These are phyloP conservation scores for Colletotrichum tropicale DNA, from an alignment of 2,329 filamentous ascomycete genomes.

Conservation along the genomic window DNA sequence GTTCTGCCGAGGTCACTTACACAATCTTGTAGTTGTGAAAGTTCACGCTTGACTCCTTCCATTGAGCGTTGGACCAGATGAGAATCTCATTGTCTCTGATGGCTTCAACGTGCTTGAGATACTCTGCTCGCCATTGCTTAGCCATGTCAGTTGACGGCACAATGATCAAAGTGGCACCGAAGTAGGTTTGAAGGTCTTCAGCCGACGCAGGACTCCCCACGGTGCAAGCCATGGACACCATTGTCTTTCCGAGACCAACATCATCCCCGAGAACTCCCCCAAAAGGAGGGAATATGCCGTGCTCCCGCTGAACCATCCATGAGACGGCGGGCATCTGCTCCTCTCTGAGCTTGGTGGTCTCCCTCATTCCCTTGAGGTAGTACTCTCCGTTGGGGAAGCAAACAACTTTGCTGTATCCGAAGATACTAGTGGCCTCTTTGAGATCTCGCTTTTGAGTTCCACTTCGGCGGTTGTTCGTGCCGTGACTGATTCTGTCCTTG, in stretches of 20 bases:
- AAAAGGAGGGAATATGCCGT: constrained; percentile 34
- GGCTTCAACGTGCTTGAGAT: not conserved
- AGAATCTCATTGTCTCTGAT: not conserved
- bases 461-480: too few species aligned
- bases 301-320: constrained; percentile 60
- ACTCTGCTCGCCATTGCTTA: not conserved
- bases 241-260: constrained; percentile 71
- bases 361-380: too few species aligned
- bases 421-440: too few species aligned
- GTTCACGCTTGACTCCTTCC: too few species aligned
- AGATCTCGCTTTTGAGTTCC: too few species aligned
- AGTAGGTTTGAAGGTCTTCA: constrained; percentile 39
- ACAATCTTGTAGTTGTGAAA: too few species aligned
- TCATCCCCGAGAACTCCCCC: constrained; percentile 66
- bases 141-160: constrained; percentile 27
- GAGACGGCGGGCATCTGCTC: constrained; percentile 52
- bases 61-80: not conserved
- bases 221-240: constrained; percentile 46
- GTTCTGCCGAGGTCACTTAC: too few species aligned
- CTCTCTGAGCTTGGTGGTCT: not conserved
- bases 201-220: constrained; percentile 35
- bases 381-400: too few species aligned
- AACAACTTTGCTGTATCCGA: too few species aligned
- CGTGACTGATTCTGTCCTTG: too few species aligned
- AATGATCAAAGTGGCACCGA: constrained; percentile 37